Conservation (phyloP, 139 green algal species). For the Chlorella sp. region DNA sequence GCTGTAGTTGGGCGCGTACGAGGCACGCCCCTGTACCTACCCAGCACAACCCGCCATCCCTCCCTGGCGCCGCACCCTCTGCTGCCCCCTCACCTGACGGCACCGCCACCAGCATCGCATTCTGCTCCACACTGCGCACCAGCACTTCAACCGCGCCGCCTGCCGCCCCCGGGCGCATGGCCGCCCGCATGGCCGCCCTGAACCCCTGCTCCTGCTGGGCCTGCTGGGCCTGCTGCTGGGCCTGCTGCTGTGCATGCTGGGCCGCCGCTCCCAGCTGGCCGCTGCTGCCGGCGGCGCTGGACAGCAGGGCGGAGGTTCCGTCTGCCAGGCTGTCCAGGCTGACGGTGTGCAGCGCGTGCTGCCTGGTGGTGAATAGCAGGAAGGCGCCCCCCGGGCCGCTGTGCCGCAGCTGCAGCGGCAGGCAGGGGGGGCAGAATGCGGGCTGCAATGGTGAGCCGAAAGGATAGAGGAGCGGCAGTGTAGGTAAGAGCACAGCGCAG, state of each 20-base stretch:
- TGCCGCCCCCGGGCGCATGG: slow-evolving; percentile 71
- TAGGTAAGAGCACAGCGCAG: not conserved
- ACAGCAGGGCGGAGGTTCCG: not conserved
- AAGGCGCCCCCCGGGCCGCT: slow-evolving; percentile 72
- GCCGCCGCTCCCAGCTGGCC: not conserved
- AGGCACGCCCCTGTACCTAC: too few species aligned
- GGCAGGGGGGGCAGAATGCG: not conserved
- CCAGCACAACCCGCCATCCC: not conserved
- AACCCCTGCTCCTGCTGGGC: slow-evolving; percentile 15
- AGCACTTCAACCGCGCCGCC: slow-evolving; percentile 44
- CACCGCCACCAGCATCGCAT: slow-evolving; percentile 62
- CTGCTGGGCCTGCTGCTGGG: slow-evolving; percentile 1
- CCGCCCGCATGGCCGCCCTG: slow-evolving; percentile 53
- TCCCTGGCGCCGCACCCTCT: not conserved
- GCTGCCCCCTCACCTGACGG: slow-evolving; percentile 35
- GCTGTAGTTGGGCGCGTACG: too few species aligned
- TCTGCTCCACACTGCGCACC: slow-evolving; percentile 75
- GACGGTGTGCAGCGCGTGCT: slow-evolving; percentile 61
- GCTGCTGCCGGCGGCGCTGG: not conserved
- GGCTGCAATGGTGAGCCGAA: not conserved
- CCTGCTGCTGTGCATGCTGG: not conserved
- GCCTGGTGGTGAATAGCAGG: slow-evolving; percentile 76
- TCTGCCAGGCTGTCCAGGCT: slow-evolving; percentile 34
- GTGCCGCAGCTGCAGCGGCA: slow-evolving; percentile 27
- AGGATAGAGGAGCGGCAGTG: not conserved